A percentile compares a stretch with the other conserved stretches of the same genome.
Conservation (phyloP, 129 eudicot species). For the Saussurea involucrata region DNA sequence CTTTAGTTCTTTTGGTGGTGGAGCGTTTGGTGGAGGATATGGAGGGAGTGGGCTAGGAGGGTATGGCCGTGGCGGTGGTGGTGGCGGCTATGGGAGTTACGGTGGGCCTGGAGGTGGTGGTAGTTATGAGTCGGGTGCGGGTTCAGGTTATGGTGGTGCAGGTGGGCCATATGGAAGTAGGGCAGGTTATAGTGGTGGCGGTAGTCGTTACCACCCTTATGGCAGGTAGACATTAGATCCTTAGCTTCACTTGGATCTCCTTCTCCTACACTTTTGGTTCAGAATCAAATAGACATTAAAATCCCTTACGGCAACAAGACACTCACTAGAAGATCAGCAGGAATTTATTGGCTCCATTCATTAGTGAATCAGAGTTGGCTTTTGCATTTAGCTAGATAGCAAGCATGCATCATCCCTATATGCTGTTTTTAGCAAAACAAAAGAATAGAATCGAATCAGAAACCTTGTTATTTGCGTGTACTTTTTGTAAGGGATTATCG, state of each 20-base stretch:
- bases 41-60: constrained; percentile 64
- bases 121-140: constrained; percentile 37
- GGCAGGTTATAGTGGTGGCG: constrained; percentile 58
- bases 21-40: constrained; percentile 54
- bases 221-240: constrained; percentile 62
- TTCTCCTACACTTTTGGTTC: constrained; percentile 13
- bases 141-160: constrained; percentile 60
- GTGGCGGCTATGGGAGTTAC: constrained; percentile 48
- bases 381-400: constrained; percentile 26
- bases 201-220: constrained; percentile 82
- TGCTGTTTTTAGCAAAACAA: constrained; percentile 21
- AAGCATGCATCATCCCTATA: not conserved
- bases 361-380: constrained; percentile 14
- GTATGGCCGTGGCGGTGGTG: constrained; percentile 72
- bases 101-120: constrained; percentile 52
- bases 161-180: constrained; percentile 69
- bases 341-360: not conserved
- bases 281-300: constrained; percentile 26
- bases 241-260: constrained; percentile 14
- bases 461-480: constrained; percentile 26
- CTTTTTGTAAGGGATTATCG: constrained; percentile 23
- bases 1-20: constrained; percentile 56
- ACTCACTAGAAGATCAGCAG: constrained; percentile 40
- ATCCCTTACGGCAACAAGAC: constrained; percentile 32
- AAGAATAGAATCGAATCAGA: not conserved